A percentile compares a stretch with the other conserved stretches of the same genome.
These are phyloP conservation scores for Neonectria sp. DNA, from an alignment of 2,329 filamentous ascomycete species.

Conservation along the genomic window DNA sequence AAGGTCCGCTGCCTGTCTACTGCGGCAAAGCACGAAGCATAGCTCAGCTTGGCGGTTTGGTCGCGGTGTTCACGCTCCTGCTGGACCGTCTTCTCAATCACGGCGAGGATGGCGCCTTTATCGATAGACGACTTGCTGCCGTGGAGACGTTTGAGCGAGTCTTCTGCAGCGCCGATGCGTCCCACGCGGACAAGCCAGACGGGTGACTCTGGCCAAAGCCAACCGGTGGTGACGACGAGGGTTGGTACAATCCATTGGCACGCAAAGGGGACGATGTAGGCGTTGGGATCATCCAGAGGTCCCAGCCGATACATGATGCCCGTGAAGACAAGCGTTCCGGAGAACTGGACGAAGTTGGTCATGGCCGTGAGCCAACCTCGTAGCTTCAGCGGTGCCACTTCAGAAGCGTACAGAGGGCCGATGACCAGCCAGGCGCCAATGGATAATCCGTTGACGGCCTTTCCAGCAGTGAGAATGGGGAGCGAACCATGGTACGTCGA, in stretches of 20 bases:
- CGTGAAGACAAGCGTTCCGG: constrained; percentile 15
- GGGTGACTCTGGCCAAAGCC: constrained; percentile 17
- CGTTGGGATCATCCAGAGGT: constrained; percentile 10
- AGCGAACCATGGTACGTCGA: constrained; percentile 12
- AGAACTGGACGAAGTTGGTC: constrained; percentile 27
- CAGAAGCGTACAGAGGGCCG: constrained; percentile 18
- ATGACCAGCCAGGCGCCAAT: constrained; percentile 23
- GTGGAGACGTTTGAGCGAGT: constrained; percentile 13
- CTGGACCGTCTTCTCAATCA: constrained; percentile 11
- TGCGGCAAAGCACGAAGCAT: constrained; percentile 3
- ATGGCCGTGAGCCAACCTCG: constrained; percentile 26
- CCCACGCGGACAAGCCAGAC: constrained; percentile 8
- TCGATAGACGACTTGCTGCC: not conserved
- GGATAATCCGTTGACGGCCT: constrained; percentile 21
- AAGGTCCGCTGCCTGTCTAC: constrained; percentile 17
- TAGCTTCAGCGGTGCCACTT: constrained; percentile 19
- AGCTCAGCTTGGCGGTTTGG: not conserved
- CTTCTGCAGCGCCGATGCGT: not conserved
- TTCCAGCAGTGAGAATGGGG: constrained; percentile 17
- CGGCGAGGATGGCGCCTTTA: not conserved
- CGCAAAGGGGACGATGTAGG: constrained; percentile 21
- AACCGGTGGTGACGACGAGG: constrained; percentile 10
- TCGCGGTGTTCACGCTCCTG: constrained; percentile 9
- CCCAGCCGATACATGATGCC: constrained; percentile 16
- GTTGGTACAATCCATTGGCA: constrained; percentile 17